Evolutionary conservation across 768 basidiomycete genomes (phyloP).

Genomic region (Chalciporus chontae): DNA sequence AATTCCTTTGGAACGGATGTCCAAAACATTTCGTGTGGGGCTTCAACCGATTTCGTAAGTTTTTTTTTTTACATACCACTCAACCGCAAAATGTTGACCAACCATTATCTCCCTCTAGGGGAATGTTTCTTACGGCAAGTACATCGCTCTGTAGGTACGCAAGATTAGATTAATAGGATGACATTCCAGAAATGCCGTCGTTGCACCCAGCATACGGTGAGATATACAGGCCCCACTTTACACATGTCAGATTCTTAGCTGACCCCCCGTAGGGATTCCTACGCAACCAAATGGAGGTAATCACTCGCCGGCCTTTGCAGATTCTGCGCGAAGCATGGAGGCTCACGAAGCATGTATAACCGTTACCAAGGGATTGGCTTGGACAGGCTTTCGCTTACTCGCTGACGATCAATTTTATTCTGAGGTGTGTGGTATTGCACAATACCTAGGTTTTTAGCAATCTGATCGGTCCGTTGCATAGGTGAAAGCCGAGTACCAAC

Average conservation of each 20-base stretch:
- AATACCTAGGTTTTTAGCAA: background rate
- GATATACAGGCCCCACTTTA: constrained; percentile 9
- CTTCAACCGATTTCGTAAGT: constrained; percentile 79
- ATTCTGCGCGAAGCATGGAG: constrained; percentile 52
- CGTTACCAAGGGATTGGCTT: constrained; percentile 58
- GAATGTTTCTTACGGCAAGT: constrained; percentile 66
- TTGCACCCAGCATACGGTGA: constrained; percentile 63
- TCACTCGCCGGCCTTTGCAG: constrained; percentile 66
- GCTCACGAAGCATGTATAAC: constrained; percentile 61
- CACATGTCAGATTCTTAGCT: constrained; percentile 8
- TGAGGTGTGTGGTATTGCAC: constrained; percentile 36
- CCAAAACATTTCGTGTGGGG: constrained; percentile 39
- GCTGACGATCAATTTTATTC: constrained; percentile 54
- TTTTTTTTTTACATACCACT: background rate
- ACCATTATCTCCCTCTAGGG: constrained; percentile 45
- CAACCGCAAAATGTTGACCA: constrained; percentile 2
- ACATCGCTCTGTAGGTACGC: constrained; percentile 10
- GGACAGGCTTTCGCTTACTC: constrained; percentile 57
- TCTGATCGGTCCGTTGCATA: constrained; percentile 3
- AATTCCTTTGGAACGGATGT: constrained; percentile 42
- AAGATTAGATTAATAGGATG: constrained; percentile 12
- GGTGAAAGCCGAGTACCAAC: constrained; percentile 25
- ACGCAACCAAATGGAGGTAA: constrained; percentile 69
- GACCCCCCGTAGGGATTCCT: constrained; percentile 56
- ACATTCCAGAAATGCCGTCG: constrained; percentile 50